These are phyloP conservation scores for Aspergillus hiratsukae DNA, from an alignment of 2,329 filamentous ascomycete species.

Conservation along the genomic window DNA sequence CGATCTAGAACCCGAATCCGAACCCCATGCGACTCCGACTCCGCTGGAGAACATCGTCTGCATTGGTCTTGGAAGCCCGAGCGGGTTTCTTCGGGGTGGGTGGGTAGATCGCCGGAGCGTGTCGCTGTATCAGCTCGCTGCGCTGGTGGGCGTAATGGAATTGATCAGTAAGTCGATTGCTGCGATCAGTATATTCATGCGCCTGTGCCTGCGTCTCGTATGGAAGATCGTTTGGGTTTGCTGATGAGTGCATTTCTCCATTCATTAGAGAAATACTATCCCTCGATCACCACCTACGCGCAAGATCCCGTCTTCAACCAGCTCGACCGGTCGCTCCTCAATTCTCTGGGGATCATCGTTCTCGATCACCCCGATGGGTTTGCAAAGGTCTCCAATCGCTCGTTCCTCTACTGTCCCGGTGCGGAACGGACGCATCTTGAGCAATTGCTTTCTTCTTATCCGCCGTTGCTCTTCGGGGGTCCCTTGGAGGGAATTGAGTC, in stretches of 20 bases:
- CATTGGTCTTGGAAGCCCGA: slow-evolving; percentile 39
- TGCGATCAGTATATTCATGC: background rate
- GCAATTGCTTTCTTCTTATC: slow-evolving; percentile 45
- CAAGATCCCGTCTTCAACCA: slow-evolving; percentile 50
- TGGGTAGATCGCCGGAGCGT: slow-evolving; percentile 40
- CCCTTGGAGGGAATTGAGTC: slow-evolving; percentile 32
- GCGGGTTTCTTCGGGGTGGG: slow-evolving; percentile 38
- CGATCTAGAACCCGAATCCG: background rate
- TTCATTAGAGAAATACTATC: background rate
- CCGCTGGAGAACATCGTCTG: slow-evolving; percentile 31
- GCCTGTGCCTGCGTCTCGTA: background rate
- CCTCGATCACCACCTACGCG: slow-evolving; percentile 45
- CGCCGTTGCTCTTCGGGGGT: slow-evolving; percentile 56
- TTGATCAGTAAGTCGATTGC: slow-evolving; percentile 20
- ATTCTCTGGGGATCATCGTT: slow-evolving; percentile 32
- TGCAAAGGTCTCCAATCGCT: slow-evolving; percentile 43
- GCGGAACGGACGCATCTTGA: slow-evolving; percentile 49
- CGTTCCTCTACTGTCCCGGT: slow-evolving; percentile 61
- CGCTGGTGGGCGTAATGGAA: slow-evolving; percentile 28
- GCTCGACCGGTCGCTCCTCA: slow-evolving; percentile 37
- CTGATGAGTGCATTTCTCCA: slow-evolving; percentile 1
- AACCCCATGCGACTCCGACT: background rate
- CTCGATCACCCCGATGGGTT: slow-evolving; percentile 51
- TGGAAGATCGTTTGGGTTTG: background rate
- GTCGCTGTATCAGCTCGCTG: slow-evolving; percentile 40